These are phyloP conservation scores for Mrakia gelida DNA, from an alignment of 768 basidiomycete species.

Conservation along the genomic window DNA sequence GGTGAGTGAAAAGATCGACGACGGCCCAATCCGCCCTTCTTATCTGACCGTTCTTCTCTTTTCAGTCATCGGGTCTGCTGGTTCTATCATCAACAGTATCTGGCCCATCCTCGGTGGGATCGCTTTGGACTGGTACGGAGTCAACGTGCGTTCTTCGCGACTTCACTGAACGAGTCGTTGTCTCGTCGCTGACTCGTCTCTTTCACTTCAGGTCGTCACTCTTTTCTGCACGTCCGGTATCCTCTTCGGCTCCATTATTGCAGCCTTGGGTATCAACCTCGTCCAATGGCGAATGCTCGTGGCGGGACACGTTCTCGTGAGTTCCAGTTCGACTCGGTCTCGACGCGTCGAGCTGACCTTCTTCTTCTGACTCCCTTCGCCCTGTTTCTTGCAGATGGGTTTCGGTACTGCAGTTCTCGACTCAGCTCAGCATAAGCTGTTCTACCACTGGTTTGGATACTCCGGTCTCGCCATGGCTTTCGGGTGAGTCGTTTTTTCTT, in stretches of 20 bases:
- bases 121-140: constrained; percentile 5
- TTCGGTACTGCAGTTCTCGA: constrained; percentile 26
- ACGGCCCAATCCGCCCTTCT: too few relatives aligned
- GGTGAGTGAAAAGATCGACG: neutral
- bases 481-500: neutral
- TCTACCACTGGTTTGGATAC: constrained; percentile 22
- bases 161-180: neutral
- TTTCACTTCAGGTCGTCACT: neutral
- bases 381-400: neutral
- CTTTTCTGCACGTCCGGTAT: constrained; percentile 19
- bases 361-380: neutral
- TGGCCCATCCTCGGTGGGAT: constrained; percentile 29
- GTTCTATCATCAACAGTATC: constrained; percentile 17
- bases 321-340: neutral
- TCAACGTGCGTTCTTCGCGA: neutral
- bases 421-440: constrained; percentile 25
- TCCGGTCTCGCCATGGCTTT: neutral
- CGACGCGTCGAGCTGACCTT: neutral
- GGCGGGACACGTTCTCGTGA: constrained; percentile 5
- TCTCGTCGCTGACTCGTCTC: neutral
- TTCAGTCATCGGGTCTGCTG: constrained; percentile 9
- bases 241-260: constrained; percentile 24
- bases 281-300: constrained; percentile 20
- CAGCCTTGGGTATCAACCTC: constrained; percentile 17
- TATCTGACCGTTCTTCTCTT: neutral